These are phyloP conservation scores for Ambrosia trifida DNA, from an alignment of 129 eudicot species.

Conservation along the genomic window DNA sequence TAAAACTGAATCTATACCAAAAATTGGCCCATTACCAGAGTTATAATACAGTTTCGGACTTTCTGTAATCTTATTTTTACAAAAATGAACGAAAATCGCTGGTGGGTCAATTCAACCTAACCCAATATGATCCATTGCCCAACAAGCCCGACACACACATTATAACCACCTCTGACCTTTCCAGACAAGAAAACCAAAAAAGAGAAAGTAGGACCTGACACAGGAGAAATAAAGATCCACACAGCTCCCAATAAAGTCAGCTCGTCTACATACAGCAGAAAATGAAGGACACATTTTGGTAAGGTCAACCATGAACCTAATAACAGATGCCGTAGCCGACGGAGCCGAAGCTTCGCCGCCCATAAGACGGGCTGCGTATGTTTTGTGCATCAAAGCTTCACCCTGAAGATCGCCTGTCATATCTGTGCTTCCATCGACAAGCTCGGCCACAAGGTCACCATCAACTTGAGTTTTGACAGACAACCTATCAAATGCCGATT, in stretches of 20 bases:
- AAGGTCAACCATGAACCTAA: conserved; percentile 94
- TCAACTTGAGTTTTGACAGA: conserved; percentile 65
- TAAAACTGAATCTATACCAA: background rate
- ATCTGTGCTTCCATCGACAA: conserved; percentile 73
- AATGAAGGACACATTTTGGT: conserved; percentile 92
- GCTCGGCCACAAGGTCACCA: conserved; percentile 79
- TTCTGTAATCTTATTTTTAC: too few species aligned
- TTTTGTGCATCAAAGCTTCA: conserved; percentile 98
- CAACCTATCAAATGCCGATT: conserved; percentile 87
- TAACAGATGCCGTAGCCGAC: conserved; percentile 89
- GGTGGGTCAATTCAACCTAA: background rate
- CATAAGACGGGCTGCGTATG: conserved; percentile 99
- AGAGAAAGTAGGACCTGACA: conserved; percentile 53
- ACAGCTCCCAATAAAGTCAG: conserved; percentile 90
- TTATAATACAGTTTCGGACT: too few species aligned
- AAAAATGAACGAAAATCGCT: background rate
- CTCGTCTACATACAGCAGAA: conserved; percentile 77
- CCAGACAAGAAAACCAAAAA: too few species aligned
- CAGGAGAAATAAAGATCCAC: conserved; percentile 92
- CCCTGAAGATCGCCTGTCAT: conserved; percentile 97
- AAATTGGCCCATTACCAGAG: background rate
- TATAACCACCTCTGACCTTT: too few species aligned
- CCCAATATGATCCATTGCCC: background rate
- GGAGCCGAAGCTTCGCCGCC: conserved; percentile 99
- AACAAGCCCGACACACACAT: too few species aligned